Evolutionary conservation across 2,329 filamentous ascomycete genomes (phyloP).

Genomic region (Stachybotrys elegans): DNA sequence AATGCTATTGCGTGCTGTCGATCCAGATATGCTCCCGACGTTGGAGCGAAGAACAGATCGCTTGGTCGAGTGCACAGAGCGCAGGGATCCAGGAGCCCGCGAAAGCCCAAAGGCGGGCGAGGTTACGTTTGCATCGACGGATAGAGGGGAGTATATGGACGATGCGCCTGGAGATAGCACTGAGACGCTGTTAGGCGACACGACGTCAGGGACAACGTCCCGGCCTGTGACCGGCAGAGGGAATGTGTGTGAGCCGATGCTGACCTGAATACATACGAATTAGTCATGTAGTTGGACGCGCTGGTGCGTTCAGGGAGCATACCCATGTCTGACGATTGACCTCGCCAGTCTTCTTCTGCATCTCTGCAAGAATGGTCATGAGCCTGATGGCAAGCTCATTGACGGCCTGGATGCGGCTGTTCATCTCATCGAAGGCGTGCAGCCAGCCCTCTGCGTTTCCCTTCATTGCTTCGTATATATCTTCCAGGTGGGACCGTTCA

Average conservation of each 20-base stretch:
- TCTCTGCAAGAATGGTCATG: conserved; percentile 73
- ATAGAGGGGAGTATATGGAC: no score
- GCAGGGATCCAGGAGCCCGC: conserved; percentile 1
- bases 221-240: not conserved
- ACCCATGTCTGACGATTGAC: conserved; percentile 75
- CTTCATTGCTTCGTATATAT: conserved; percentile 85
- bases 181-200: not conserved
- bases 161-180: no score
- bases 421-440: conserved; percentile 70
- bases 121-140: no score
- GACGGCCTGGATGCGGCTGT: conserved; percentile 66
- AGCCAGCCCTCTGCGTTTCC: conserved; percentile 91
- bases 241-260: conserved; percentile 12
- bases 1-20: conserved; percentile 13
- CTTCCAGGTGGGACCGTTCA: conserved; percentile 57
- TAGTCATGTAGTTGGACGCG: not conserved
- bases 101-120: no score
- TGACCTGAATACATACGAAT: conserved; percentile 14
- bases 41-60: not conserved
- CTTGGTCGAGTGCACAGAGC: conserved; percentile 11
- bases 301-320: conserved; percentile 30
- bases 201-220: not conserved
- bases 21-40: conserved; percentile 1
- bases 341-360: conserved; percentile 78
- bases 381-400: conserved; percentile 67